A percentile compares a stretch with the other conserved stretches of the same genome.
Evolutionary conservation across 169 alveolate species (phyloP).

Genomic region (Haemoproteus tartakovskyi): DNA sequence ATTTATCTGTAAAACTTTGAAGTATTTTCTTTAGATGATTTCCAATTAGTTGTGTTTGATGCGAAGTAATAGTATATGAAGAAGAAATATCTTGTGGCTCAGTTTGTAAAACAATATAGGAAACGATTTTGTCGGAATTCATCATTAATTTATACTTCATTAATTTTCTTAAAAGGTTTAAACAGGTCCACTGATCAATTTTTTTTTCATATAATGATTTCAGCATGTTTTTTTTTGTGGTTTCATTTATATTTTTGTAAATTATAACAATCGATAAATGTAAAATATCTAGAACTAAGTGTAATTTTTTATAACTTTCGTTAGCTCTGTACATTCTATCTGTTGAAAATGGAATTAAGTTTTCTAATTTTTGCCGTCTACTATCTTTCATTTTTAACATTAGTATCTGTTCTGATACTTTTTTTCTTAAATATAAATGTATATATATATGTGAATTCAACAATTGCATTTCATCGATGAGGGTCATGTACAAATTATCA

Average conservation of each 20-base stretch:
- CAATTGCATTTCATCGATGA: conserved; percentile 36
- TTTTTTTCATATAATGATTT: conserved; percentile 22
- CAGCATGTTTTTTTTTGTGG: conserved; percentile 13
- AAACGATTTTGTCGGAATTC: conserved; percentile 16
- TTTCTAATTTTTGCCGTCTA: conserved; percentile 1
- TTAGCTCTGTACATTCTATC: not conserved
- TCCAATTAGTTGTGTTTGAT: too few species aligned
- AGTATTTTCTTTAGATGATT: not conserved
- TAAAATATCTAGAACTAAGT: conserved; percentile 28
- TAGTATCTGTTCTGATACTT: too few species aligned
- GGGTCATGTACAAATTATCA: conserved; percentile 7
- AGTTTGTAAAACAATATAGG: conserved; percentile 21
- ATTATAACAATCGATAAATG: conserved; percentile 27
- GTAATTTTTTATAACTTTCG: conserved; percentile 4
- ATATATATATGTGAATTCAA: too few species aligned
- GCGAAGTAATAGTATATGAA: too few species aligned
- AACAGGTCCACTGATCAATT: conserved; percentile 38
- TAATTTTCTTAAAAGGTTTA: conserved; percentile 34
- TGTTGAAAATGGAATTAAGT: conserved; percentile 13
- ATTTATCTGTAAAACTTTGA: not conserved
- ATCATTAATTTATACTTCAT: conserved; percentile 28
- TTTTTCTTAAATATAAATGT: too few species aligned
- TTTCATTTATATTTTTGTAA: conserved; percentile 2
- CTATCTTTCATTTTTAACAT: conserved; percentile 1
- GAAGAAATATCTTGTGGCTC: too few species aligned